Evolutionary conservation across 331 rosid species (phyloP), one percentile per base, ranked within the genome.

Genomic region (Stylosanthes scabra): DNA sequence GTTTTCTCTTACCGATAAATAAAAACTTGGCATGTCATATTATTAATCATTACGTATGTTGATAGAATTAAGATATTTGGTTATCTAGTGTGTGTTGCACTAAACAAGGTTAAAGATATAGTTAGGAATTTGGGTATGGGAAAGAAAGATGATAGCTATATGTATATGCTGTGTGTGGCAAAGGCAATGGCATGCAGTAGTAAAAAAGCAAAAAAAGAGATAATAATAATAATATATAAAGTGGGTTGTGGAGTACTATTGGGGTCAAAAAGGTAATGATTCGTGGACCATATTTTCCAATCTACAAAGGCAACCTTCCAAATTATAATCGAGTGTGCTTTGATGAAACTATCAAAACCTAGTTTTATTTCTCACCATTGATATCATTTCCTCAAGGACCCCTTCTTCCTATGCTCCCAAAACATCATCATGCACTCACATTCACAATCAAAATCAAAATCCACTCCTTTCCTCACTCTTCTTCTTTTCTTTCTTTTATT

Each of bases 241-340:
- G 57, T 7, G n/a, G 15, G 9, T 51, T 51, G 57, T 51, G 27
- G 27, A 51, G 54, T 11, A 7, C 31, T 15, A 4, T 46, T 12
- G 7, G 29, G 74, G 76, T 77, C 81, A 77, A 77, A 29, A 70
- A 29, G 11, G 86, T 62, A 82, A 86, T 87, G 70, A 90, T 81
- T 63, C 28, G 13, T 2, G 34, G 27, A 12, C 46, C 71, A 82
- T 42, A 44, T 46, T 63, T 63, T 69, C 67, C 63, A 78, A 78
- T 82, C 86, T 78, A 79, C 81, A 88, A 84, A 81, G 78, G 79
- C 81, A 88, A 84, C 83, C 78, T 20, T 84, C 85, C 88, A 90
- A 88, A 83, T 67, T 78, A 51, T 28, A 85, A 82, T 86, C 37
- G 83, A 91, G 85, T 75, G 64, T 9, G 41, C 9, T 76, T 63